Conservation (phyloP, 2,329 filamentous ascomycete species). For the Hypoxylon rubiginosum region DNA sequence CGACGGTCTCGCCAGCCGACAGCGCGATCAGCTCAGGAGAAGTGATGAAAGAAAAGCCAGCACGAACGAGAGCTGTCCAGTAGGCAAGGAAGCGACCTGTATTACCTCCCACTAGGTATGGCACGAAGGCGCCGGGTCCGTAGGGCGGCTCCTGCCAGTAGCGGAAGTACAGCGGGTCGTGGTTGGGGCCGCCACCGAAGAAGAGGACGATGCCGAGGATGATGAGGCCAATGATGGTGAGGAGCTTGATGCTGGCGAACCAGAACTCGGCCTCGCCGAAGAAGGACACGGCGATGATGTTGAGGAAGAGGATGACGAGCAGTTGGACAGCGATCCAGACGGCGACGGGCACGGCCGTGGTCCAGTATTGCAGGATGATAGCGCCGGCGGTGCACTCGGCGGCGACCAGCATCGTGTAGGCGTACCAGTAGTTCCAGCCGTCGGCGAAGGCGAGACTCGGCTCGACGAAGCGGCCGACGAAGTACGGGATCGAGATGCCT, state of each 20-base stretch:
- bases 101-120: conserved; percentile 60
- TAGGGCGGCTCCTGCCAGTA: conserved; percentile 63
- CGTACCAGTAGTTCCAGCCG: conserved; percentile 74
- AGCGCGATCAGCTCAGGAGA: conserved; percentile 74
- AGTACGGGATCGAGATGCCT: conserved; percentile 69
- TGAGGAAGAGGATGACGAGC: conserved; percentile 66
- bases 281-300: conserved; percentile 68
- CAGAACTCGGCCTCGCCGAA: conserved; percentile 74
- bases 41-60: conserved; percentile 73
- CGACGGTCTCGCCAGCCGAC: conserved; percentile 74
- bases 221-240: conserved; percentile 70
- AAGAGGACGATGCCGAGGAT: conserved; percentile 69
- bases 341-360: conserved; percentile 62
- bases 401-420: conserved; percentile 69
- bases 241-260: conserved; percentile 72
- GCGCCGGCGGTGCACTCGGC: conserved; percentile 70
- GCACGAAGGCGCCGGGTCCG: conserved; percentile 61
- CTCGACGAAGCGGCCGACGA: conserved; percentile 68
- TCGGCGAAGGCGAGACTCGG: conserved; percentile 68
- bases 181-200: conserved; percentile 67
- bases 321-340: conserved; percentile 73
- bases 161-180: conserved; percentile 63
- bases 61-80: conserved; percentile 69
- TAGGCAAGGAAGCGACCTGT: conserved; percentile 70
- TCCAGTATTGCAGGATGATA: conserved; percentile 73